A percentile compares a stretch with the other conserved stretches of the same genome.
Evolutionary conservation across 306 rosid genomes (phyloP).

Genomic region (Prosopis cineraria): DNA sequence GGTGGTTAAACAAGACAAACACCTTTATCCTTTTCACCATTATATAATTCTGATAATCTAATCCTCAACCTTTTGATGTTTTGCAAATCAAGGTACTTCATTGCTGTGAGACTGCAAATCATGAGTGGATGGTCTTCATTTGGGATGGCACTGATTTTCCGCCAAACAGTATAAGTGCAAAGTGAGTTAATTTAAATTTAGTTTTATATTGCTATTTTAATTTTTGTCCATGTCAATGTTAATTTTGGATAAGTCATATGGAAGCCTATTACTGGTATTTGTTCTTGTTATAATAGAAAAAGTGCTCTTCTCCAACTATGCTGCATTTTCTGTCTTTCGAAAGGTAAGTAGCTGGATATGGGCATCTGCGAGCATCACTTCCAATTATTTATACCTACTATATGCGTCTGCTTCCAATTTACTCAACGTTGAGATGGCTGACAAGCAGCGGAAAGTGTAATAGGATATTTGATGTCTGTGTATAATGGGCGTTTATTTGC

Average conservation of each 20-base stretch:
- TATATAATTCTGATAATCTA: constrained; percentile 17
- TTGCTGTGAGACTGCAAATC: constrained; percentile 42
- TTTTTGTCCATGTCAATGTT: neutral
- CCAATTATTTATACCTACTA: neutral
- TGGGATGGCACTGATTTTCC: constrained; percentile 91
- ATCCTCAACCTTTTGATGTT: constrained; percentile 27
- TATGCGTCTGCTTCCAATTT: neutral
- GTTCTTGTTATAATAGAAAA: constrained; percentile 12
- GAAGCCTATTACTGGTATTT: neutral
- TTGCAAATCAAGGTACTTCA: constrained; percentile 55
- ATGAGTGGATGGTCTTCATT: constrained; percentile 49
- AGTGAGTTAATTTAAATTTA: constrained; percentile 46
- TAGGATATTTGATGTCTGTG: neutral
- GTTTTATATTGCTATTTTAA: constrained; percentile 18
- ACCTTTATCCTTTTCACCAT: constrained; percentile 4
- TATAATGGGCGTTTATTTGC: neutral
- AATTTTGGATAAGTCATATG: neutral
- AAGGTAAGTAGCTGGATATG: neutral
- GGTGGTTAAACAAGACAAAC: neutral
- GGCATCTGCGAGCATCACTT: neutral
- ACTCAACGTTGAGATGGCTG: neutral
- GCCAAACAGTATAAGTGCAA: constrained; percentile 44
- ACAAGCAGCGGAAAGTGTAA: neutral
- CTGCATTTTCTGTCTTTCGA: neutral
- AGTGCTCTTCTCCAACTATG: constrained; percentile 14